A percentile compares a stretch with the other conserved stretches of the same genome.
Conservation (phyloP, 768 basidiomycete species). For the Phylloporus sp. region DNA sequence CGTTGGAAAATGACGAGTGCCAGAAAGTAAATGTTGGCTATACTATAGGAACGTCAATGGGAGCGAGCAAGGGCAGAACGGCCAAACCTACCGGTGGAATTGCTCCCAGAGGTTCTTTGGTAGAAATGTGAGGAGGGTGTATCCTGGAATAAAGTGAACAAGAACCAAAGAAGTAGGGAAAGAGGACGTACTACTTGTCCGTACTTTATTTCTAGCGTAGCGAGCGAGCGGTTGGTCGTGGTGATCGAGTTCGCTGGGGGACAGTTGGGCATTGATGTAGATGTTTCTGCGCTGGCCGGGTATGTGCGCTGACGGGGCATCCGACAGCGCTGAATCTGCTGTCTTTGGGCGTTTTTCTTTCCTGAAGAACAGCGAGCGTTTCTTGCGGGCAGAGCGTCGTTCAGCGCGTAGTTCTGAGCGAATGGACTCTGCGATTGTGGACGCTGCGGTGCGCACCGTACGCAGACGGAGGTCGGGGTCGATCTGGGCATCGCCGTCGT, state of each 20-base stretch:
- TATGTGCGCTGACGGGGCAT: constrained; percentile 30
- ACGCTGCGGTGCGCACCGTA: constrained; percentile 90
- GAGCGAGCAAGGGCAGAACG: neutral
- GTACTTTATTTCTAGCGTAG: constrained; percentile 92
- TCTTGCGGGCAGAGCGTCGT: constrained; percentile 45
- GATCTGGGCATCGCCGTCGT: constrained; percentile 63
- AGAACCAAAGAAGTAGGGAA: neutral
- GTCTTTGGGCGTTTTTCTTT: constrained; percentile 43
- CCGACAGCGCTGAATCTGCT: constrained; percentile 29
- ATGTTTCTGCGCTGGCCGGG: constrained; percentile 64
- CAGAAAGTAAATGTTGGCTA: constrained; percentile 93
- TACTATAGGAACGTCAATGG: constrained; percentile 36
- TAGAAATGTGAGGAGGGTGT: constrained; percentile 85
- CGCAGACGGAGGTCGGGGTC: constrained; percentile 86
- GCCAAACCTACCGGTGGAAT: constrained; percentile 66
- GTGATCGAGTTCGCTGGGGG: constrained; percentile 59
- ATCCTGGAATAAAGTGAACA: constrained; percentile 49
- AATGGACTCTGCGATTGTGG: constrained; percentile 84
- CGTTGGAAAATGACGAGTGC: constrained; percentile 77
- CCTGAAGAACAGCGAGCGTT: constrained; percentile 56
- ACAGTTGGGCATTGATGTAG: constrained; percentile 73
- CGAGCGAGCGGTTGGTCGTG: constrained; percentile 72
- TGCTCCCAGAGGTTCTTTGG: constrained; percentile 96
- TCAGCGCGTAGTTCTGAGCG: constrained; percentile 70
- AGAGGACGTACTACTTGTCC: constrained; percentile 76